Evolutionary conservation across 2,329 filamentous ascomycete genomes (phyloP), one percentile per base, ranked within the genome.

Genomic region (Aspergillus ruber): DNA sequence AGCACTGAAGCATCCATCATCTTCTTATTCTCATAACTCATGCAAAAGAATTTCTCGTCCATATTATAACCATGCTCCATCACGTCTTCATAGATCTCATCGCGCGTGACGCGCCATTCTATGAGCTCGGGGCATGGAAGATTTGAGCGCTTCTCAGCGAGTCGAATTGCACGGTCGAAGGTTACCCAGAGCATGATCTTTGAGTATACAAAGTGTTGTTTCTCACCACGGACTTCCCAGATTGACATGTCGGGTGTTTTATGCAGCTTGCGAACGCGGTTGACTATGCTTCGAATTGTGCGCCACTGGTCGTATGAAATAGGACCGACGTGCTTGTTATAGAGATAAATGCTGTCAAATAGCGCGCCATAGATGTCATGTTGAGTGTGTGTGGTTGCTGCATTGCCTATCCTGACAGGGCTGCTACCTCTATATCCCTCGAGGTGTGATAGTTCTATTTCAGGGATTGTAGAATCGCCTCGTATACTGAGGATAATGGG

Each of bases 141-240:
- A 57, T 82, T 85, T 12, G 64, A 50, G 46, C 87, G 74, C 67
- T 89, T 90, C 15, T 90, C 85, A 3, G 84, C 76, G 1, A 90
- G 77, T 1, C 86, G 84, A 9, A 90, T 69, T 7, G 83, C 86
- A 4, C 86, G 82, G 62, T 90, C 86, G 52, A 90, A 81, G n/a
- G 86, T 85, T 3, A 90, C 86, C 86, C 86, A 90, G 18, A 90
- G 76, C 83, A 90, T 87, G 53, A 90, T 77, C 62, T 90, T 88
- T 12, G 83, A 87, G 67, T 90, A 90, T 10, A 84, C 81, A 56
- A 89, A 90, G 59, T 88, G 81, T 65, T 89, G 85, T 61, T 85
- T 85, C 58, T 82, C 72, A 54, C 86, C 86, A 35, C 86, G 80
- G 5, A 88, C 85, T 64, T 90, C 86, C 86, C 86, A 90, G 57